Evolutionary conservation across 202 grass and related monocot genomes (phyloP), one percentile per base, ranked within the genome.

Genomic region (Setaria viridis): DNA sequence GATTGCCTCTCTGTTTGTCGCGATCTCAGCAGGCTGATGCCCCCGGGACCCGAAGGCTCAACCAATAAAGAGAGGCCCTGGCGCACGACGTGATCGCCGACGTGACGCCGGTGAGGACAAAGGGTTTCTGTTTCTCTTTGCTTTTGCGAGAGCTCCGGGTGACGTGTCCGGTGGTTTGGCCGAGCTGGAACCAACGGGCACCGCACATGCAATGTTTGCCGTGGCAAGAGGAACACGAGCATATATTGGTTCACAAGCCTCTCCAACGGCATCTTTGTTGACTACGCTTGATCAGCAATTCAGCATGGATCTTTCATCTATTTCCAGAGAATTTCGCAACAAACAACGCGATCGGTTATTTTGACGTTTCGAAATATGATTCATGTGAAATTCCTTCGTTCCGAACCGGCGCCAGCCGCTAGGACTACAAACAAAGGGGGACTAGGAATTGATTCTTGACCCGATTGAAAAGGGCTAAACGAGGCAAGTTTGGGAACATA

Each of bases 41-140:
- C 9, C 43, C 43, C 8, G 43, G 43, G 43, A 46, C 43, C 34
- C 32, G 63, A 13, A 58, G 47, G 64, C 51, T 45, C 56, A 62
- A 29, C 62, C 14, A 14, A 54, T 63, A 41, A 80, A 77, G 41
- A 43, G 50, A 4, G 39, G 32, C 41, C 45, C 32, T 29, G 78
- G 6, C 29, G 79, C 20, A 33, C 74, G 83, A 77, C 67, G 34
- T 29, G 84, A 66, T 60, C 84, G 8, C 60, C 46, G 80, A 87
- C 42, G 73, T 84, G 89, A 91, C 85, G 80, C 62, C 70, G 80
- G 80, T 56, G 65, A 76, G 89, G 85, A 87, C 85, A 80, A 60
- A 70, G 76, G 5, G 14, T 73, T 65, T 83, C 74, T 90, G 79
- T 73, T 86, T 72, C 74, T 59, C 67, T 74, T 60, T 60, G 47